Evolutionary conservation across 257 asterid species (phyloP), one percentile per base, ranked within the genome.

Genomic region (Gardenia jasminoides): DNA sequence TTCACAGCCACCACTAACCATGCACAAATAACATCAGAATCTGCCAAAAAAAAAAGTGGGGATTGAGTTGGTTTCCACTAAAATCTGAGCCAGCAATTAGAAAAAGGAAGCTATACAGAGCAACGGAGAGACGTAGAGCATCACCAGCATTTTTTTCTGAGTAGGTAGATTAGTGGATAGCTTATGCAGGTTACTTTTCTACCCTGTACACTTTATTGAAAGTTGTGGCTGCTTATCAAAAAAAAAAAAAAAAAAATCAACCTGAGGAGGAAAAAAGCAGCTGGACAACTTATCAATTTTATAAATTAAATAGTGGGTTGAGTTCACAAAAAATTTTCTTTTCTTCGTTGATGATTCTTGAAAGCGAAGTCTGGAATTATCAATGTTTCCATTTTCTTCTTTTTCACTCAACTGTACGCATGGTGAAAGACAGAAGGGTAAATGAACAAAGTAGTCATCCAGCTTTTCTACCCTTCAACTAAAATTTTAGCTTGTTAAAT

Each of bases 11-110:
- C 68, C 16, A 33, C 33, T 4, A 26, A 74, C 1, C 69, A 9
- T 22, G 28, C 30, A 9, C 15, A 8, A 20, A 66, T 11, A 30
- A 7, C 4, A 26, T 22, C 3, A 33, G 58, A 10, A 31, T 13
- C 43, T 7, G 20, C 3, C 70, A 15, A 65, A 65, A 65, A 65
- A 9, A 11, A 68, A 10, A 31, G 74, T 76, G 73, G 74, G 66
- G 59, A 65, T 65, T 76, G 80, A 47, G 74, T 22, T 76, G 80
- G 20, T 66, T 47, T 46, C 74, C 80, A 66, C 67, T 33, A 33
- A 19, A 66, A 76, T 76, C 19, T 66, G 66, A 10, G 72, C 62
- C 19, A 19, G 19, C 17, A 24, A 76, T 62, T 66, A 15, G 22
- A 16, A 46, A 56, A 65, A 12, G 31, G 66, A 64, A 17, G 66